These are phyloP conservation scores for Coelastrella sp. DNA, from an alignment of 139 green algal genomes.

Conservation along the genomic window DNA sequence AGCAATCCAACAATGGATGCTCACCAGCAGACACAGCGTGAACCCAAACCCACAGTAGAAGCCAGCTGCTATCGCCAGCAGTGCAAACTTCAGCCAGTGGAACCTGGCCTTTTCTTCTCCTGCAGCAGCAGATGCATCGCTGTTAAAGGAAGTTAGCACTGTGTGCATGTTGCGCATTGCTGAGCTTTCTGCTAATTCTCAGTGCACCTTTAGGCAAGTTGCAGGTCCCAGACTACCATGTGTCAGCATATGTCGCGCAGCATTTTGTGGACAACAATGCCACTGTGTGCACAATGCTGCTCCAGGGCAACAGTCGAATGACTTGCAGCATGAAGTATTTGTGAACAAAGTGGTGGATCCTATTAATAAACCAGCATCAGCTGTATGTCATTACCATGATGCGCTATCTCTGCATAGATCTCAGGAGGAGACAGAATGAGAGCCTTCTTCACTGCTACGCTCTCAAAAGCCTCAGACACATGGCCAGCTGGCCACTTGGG, in stretches of 20 bases:
- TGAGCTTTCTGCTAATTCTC: not conserved
- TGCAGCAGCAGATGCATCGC: not conserved
- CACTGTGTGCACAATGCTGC: not conserved
- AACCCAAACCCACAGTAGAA: constrained; percentile 62
- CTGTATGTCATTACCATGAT: constrained; percentile 48
- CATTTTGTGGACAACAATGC: not conserved
- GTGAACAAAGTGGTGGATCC: too few relatives aligned
- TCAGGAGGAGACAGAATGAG: constrained; percentile 54
- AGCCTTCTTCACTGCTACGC: constrained; percentile 46
- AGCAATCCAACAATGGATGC: not conserved
- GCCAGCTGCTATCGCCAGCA: constrained; percentile 54
- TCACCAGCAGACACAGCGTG: constrained; percentile 53
- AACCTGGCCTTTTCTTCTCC: constrained; percentile 58
- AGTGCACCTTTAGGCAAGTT: too few relatives aligned
- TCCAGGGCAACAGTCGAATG: too few relatives aligned
- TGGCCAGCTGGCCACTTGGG: constrained; percentile 49
- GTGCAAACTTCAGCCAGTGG: constrained; percentile 53
- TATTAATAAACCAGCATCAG: not conserved
- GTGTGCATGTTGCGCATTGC: not conserved
- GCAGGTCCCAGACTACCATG: too few relatives aligned
- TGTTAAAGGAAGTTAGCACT: too few relatives aligned
- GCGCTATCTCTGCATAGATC: constrained; percentile 58
- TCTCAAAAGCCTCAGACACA: constrained; percentile 54
- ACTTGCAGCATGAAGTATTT: too few relatives aligned
- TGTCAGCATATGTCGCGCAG: too few relatives aligned